phyloP scores from a whole-genome alignment of 176 grass and related monocot species.

The Hordeum marinum region DNA sequence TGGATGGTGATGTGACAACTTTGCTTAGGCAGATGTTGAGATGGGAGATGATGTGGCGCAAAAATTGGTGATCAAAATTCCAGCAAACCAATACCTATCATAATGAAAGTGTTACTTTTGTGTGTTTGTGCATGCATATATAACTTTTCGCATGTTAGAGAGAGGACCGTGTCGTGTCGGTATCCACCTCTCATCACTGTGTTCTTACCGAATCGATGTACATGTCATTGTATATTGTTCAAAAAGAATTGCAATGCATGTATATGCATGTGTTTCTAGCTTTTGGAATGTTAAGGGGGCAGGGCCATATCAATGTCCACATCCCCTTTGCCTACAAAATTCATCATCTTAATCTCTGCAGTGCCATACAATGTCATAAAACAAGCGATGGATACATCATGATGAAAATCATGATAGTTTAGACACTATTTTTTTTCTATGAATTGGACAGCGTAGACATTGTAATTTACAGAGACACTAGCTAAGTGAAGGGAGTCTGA shows the following conservation, averaged over 20 bases:
- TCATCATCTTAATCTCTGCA: not conserved
- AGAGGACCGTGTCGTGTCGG: not conserved
- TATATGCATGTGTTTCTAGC: not conserved
- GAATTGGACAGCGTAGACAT: no score
- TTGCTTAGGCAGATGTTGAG: not conserved
- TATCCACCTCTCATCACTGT: not conserved
- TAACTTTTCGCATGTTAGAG: not conserved
- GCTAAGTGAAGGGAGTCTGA: no score
- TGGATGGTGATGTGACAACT: not conserved
- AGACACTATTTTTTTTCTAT: no score
- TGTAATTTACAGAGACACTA: no score
- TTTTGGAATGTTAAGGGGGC: not conserved
- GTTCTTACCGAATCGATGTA: not conserved
- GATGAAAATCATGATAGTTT: not conserved
- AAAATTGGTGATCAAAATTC: not conserved
- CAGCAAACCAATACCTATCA: not conserved
- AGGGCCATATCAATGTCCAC: not conserved
- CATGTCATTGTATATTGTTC: not conserved
- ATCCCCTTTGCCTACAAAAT: not conserved
- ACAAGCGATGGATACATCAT: no score
- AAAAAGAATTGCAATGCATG: not conserved
- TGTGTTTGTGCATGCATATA: not conserved
- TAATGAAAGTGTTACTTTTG: not conserved
- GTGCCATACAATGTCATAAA: no score
- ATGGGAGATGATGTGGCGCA: not conserved